A percentile compares a stretch with the other conserved stretches of the same genome.
Evolutionary conservation across 148 eudicot genomes (phyloP).

Genomic region (Polygonum maritimum): DNA sequence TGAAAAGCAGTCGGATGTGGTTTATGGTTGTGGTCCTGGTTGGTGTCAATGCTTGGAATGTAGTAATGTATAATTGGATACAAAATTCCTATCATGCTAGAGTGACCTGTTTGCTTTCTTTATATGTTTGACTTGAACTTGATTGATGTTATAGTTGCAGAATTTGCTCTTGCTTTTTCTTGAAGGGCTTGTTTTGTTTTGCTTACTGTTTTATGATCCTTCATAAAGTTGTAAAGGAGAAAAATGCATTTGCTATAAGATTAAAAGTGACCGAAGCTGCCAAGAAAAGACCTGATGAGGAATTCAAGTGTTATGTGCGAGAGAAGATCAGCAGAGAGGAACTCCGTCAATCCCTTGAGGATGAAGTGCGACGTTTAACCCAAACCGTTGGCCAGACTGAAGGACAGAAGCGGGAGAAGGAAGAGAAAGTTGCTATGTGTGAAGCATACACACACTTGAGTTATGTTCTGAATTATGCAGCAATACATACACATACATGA

Average conservation of each 20-base stretch:
- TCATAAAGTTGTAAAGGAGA: constrained; percentile 88
- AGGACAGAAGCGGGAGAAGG: constrained; percentile 94
- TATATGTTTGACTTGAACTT: background rate
- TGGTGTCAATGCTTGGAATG: background rate
- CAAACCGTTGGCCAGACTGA: constrained; percentile 92
- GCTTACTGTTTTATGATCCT: background rate
- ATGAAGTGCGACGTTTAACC: constrained; percentile 84
- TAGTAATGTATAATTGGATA: background rate
- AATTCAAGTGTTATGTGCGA: constrained; percentile 78
- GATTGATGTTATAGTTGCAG: background rate
- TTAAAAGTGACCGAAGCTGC: constrained; percentile 79
- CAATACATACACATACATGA: constrained; percentile 54
- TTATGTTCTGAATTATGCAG: constrained; percentile 23
- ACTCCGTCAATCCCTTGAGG: constrained; percentile 74
- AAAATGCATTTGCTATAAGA: constrained; percentile 76
- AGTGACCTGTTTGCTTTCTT: background rate
- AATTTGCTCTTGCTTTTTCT: background rate
- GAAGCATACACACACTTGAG: constrained; percentile 52
- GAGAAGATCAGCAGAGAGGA: constrained; percentile 81
- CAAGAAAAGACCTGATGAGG: constrained; percentile 86
- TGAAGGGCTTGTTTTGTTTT: background rate
- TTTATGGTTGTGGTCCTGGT: background rate
- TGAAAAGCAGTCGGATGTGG: background rate
- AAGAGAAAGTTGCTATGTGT: constrained; percentile 89
- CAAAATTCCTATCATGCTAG: background rate